A percentile compares a stretch with the other conserved stretches of the same genome.
These are phyloP conservation scores for Candida nitratophila DNA, from an alignment of 805 yeast species.

Conservation along the genomic window DNA sequence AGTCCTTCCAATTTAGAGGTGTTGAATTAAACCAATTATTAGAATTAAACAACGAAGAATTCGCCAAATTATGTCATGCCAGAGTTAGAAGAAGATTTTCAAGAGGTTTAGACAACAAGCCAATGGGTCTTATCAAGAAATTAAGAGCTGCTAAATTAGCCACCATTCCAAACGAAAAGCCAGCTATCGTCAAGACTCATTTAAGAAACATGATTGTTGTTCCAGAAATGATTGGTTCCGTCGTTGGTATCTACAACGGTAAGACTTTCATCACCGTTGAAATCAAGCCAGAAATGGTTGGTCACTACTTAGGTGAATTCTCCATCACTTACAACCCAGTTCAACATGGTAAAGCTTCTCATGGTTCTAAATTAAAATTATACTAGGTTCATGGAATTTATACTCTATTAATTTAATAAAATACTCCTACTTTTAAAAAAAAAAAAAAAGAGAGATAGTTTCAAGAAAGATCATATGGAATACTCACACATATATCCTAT, in stretches of 20 bases:
- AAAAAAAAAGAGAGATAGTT: neutral
- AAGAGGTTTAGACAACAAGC: slow-evolving; percentile 93
- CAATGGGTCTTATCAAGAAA: slow-evolving; percentile 94
- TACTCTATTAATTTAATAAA: neutral
- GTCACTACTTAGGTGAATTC: slow-evolving; percentile 99
- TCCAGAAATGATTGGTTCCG: slow-evolving; percentile 99
- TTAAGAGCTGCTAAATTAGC: slow-evolving; percentile 95
- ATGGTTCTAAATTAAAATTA: slow-evolving; percentile 30
- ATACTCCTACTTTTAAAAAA: neutral
- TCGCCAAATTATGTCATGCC: slow-evolving; percentile 93
- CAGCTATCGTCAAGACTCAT: slow-evolving; percentile 97
- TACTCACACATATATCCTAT: too few species aligned
- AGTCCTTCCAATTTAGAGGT: slow-evolving; percentile 98
- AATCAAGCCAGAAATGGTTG: slow-evolving; percentile 99
- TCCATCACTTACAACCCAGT: slow-evolving; percentile 99
- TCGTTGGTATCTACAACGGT: slow-evolving; percentile 99
- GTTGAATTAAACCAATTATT: slow-evolving; percentile 92
- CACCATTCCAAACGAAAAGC: slow-evolving; percentile 90
- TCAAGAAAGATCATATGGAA: too few species aligned
- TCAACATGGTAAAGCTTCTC: slow-evolving; percentile 76
- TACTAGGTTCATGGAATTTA: slow-evolving; percentile 16
- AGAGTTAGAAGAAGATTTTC: slow-evolving; percentile 99
- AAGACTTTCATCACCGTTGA: slow-evolving; percentile 98
- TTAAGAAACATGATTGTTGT: slow-evolving; percentile 97
- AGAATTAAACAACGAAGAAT: slow-evolving; percentile 93